These are phyloP conservation scores for Fusarium heterosporum DNA, from an alignment of 2,329 filamentous ascomycete genomes.

Conservation along the genomic window DNA sequence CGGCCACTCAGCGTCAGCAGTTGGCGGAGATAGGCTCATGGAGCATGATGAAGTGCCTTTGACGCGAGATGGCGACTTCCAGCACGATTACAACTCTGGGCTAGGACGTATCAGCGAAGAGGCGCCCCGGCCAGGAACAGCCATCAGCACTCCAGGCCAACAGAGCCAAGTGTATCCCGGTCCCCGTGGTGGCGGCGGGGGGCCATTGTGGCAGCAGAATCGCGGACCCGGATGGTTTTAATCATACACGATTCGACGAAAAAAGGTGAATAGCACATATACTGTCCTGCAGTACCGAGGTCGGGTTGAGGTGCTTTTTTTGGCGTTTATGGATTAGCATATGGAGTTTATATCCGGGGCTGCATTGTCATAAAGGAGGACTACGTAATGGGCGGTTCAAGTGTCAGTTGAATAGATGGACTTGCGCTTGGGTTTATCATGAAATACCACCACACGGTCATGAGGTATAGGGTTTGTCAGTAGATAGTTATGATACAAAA, in stretches of 20 bases:
- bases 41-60: conserved; percentile 56
- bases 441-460: conserved; percentile 36
- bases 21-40: conserved; percentile 43
- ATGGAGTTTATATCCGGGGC: conserved; percentile 31
- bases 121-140: conserved; percentile 37
- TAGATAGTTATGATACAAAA: conserved; percentile 37
- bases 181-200: conserved; percentile 47
- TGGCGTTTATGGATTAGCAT: conserved; percentile 22
- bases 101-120: conserved; percentile 54
- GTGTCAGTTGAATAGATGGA: conserved; percentile 16
- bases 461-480: conserved; percentile 5
- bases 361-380: conserved; percentile 30
- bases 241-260: conserved; percentile 45
- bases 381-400: conserved; percentile 11
- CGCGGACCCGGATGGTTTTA: conserved; percentile 59
- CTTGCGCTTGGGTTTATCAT: conserved; percentile 27
- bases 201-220: conserved; percentile 67
- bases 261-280: conserved; percentile 8
- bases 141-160: conserved; percentile 39
- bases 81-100: conserved; percentile 56
- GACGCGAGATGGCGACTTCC: conserved; percentile 59
- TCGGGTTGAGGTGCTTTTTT: conserved; percentile 7
- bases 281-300: neutral
- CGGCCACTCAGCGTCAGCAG: conserved; percentile 25
- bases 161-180: conserved; percentile 40